Base-by-base conservation (phyloP, 2,329 filamentous ascomycete species). In the Sodiomyces alkalinus region DNA sequence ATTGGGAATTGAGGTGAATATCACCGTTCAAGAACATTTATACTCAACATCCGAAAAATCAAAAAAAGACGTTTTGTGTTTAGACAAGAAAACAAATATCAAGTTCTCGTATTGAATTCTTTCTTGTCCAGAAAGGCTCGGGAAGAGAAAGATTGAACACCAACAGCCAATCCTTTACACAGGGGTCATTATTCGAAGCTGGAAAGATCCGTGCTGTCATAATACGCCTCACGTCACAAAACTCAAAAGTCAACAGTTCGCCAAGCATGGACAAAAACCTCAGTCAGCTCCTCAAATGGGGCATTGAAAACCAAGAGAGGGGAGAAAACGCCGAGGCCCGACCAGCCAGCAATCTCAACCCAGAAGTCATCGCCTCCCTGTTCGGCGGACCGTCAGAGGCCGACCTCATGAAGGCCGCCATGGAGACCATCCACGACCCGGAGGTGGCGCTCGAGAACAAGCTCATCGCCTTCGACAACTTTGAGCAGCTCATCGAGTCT, bases 401-500 rank as follows among this genome's bases (percentile, higher is more conserved):
- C 14, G 83, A 96, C 35, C 68, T 92, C 29, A 96, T 98, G 90
- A 73, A 72, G 43, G 72, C 78, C 29, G 67, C 80, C 37, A 92
- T 98, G 74, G 65, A 67, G 17, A 72, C 80, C 32, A 77, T 94
- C 46, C 66, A 62, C 7, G 62, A 68, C 41, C 58, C 72, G 7
- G 65, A 77, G 32, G 59, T 78, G 31, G 67, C 70, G 4, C 62
- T 87, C 27, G 77, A 83, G 23, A 71, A 82, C 54, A 83, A 81
- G 51, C 56, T 92, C 30, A 69, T 75, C 33, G 86, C 86, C 20
- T 92, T 92, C 54, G 86, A 93, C 66, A 93, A 94, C 58, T 79
- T 94, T 37, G 86, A 93, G 58, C 82, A 92, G 53, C 63, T 93
- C 33, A 78, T 94, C 44, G 85, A 94, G 60, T 74, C 71, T 37